Evolutionary conservation across 306 rosid species (phyloP).

Genomic region (Cicer chorassanicum): DNA sequence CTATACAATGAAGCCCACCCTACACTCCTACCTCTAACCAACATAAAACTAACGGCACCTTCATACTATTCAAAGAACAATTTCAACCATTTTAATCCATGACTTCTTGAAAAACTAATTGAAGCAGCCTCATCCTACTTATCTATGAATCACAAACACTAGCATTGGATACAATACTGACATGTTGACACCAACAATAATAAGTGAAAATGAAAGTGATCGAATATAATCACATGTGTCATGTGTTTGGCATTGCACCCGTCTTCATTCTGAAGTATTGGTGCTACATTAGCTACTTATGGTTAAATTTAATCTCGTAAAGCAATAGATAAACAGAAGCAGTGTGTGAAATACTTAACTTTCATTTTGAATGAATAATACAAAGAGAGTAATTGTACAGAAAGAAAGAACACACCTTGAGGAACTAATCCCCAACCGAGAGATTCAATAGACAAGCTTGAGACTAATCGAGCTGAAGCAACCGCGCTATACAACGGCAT

Average conservation of each 20-base stretch:
- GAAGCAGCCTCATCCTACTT: not conserved
- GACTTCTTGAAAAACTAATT: conserved; percentile 23
- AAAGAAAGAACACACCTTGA: conserved; percentile 60
- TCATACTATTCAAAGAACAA: not conserved
- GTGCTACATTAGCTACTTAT: not conserved
- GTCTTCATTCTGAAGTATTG: too few species aligned
- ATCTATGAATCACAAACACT: too few species aligned
- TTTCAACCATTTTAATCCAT: conserved; percentile 16
- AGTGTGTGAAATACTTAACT: not conserved
- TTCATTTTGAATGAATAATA: too few species aligned
- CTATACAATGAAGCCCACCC: conserved; percentile 1
- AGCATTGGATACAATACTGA: too few species aligned
- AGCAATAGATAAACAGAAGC: not conserved
- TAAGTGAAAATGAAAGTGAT: too few species aligned
- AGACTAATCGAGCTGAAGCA: conserved; percentile 79
- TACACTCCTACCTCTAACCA: conserved; percentile 3
- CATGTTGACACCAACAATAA: too few species aligned
- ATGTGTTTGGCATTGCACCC: too few species aligned
- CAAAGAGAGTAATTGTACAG: too few species aligned
- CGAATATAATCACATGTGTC: too few species aligned
- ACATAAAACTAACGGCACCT: not conserved
- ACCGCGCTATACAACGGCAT: conserved; percentile 77
- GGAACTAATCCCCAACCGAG: conserved; percentile 83
- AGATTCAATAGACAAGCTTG: conserved; percentile 71
- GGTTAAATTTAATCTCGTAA: not conserved